Evolutionary conservation across 2,329 filamentous ascomycete genomes (phyloP).

Genomic region (Ceratocystis albifundus): DNA sequence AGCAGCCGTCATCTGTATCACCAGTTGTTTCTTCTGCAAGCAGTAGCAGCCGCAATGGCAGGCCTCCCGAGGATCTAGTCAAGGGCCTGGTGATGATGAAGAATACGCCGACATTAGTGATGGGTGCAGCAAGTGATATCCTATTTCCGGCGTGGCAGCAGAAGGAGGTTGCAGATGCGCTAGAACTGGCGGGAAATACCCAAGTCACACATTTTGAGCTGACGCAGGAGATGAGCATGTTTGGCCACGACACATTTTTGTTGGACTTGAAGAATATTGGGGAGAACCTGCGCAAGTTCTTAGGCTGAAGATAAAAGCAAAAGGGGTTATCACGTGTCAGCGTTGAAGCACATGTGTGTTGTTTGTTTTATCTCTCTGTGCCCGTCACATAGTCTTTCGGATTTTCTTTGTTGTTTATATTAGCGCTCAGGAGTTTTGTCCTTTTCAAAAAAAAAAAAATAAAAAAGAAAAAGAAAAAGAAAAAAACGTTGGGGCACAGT

Average conservation of each 20-base stretch:
- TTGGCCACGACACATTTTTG: slow-evolving; percentile 93
- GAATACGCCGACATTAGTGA: slow-evolving; percentile 70
- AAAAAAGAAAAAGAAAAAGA: no score
- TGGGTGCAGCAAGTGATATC: slow-evolving; percentile 92
- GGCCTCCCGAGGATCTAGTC: slow-evolving; percentile 69
- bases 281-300: slow-evolving; percentile 66
- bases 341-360: background rate
- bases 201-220: slow-evolving; percentile 80
- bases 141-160: slow-evolving; percentile 98
- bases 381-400: background rate
- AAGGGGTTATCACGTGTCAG: no score
- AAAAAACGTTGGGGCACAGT: no score
- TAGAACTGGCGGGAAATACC: slow-evolving; percentile 65
- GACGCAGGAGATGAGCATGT: slow-evolving; percentile 85
- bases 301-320: slow-evolving; percentile 39
- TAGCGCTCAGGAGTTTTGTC: no score
- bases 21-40: slow-evolving; percentile 17
- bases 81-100: slow-evolving; percentile 59
- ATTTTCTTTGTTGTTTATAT: background rate
- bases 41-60: slow-evolving; percentile 29
- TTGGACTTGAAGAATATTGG: slow-evolving; percentile 87
- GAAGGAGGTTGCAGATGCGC: slow-evolving; percentile 76
- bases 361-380: background rate
- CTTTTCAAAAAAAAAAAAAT: no score
- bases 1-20: slow-evolving; percentile 48